Percentiles rank a stretch among this genome's conserved stretches.
Evolutionary conservation across 1,139 yeast species (phyloP).

Genomic region (Saccharomyces pastorianus): DNA sequence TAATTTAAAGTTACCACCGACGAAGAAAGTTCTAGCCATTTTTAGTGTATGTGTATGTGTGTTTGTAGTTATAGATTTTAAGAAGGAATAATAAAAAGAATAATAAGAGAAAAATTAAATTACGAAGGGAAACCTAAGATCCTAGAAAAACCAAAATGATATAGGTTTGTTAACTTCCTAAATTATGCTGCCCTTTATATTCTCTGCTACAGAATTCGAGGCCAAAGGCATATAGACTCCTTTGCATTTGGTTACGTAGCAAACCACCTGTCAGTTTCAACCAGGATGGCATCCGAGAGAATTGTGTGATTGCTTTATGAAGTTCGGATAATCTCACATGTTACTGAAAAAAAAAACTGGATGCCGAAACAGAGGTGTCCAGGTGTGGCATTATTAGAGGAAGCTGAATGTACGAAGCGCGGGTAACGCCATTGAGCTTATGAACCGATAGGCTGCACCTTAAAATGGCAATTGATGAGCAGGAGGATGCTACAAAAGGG

Average conservation of each 20-base stretch:
- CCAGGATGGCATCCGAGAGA: background rate
- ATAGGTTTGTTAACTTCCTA: background rate
- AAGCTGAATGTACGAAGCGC: background rate
- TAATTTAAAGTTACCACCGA: conserved; percentile 98
- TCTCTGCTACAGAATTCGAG: background rate
- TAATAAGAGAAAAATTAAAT: background rate
- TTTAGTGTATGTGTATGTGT: conserved; percentile 11
- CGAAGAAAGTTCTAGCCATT: conserved; percentile 88
- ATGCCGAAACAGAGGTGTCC: background rate
- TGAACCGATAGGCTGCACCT: background rate
- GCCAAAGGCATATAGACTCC: background rate
- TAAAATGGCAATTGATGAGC: background rate
- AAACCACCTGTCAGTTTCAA: conserved; percentile 1
- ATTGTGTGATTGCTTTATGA: background rate
- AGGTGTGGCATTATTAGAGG: background rate
- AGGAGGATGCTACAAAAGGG: background rate
- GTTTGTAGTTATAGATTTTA: background rate
- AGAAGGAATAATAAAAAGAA: background rate
- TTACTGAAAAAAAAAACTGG: background rate
- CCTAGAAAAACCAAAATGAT: background rate
- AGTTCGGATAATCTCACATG: background rate
- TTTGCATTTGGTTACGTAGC: background rate
- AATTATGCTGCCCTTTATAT: background rate
- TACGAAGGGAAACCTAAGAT: background rate
- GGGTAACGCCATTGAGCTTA: too few species aligned